Evolutionary conservation across 306 rosid genomes (phyloP).

Genomic region (Cajanus cajan): DNA sequence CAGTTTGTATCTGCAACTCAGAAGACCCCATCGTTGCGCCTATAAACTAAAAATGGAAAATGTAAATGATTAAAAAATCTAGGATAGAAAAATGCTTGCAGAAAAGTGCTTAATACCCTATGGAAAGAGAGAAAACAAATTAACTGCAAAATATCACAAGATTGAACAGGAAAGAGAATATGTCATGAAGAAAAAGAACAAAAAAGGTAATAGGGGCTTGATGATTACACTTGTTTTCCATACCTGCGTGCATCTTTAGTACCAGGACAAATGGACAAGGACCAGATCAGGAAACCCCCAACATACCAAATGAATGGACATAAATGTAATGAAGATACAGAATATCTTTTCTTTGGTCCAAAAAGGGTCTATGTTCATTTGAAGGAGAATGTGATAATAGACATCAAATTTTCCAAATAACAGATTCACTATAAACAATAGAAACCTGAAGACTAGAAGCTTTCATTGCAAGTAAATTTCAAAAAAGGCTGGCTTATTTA

Average conservation of each 20-base stretch:
- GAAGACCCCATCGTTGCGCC: conserved; percentile 97
- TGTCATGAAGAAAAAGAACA: neutral
- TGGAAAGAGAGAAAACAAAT: neutral
- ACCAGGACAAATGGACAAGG: neutral
- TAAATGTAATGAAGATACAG: neutral
- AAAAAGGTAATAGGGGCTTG: neutral
- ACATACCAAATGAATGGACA: neutral
- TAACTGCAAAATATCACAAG: conserved; percentile 18
- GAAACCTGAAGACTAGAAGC: conserved; percentile 7
- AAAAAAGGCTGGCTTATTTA: neutral
- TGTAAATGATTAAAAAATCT: neutral
- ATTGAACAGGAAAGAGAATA: conserved; percentile 17
- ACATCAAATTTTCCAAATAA: conserved; percentile 9
- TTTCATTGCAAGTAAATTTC: neutral
- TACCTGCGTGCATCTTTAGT: conserved; percentile 8
- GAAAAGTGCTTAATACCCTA: conserved; percentile 4
- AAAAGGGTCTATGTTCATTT: conserved; percentile 1
- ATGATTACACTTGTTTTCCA: conserved; percentile 7
- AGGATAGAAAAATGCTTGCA: neutral
- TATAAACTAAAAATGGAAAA: conserved; percentile 62
- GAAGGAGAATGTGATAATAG: conserved; percentile 8
- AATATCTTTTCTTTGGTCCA: neutral
- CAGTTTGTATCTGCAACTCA: conserved; percentile 88
- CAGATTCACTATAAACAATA: conserved; percentile 15
- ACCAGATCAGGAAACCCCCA: neutral